Evolutionary conservation across 2,329 filamentous ascomycete genomes (phyloP), one percentile per base, ranked within the genome.

Genomic region (Coleophoma crateriformis): DNA sequence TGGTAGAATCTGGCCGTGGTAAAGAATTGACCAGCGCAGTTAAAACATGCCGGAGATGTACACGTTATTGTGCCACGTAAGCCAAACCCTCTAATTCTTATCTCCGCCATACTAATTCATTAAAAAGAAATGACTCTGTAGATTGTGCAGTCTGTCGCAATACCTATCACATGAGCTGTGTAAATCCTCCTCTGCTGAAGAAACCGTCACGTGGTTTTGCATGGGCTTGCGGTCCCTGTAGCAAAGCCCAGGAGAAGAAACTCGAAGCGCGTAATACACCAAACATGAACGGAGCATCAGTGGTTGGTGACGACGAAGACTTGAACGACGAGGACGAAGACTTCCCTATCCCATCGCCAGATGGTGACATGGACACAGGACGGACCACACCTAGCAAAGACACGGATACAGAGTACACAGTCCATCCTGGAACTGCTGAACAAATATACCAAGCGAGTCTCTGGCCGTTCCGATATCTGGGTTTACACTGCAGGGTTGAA

Each of bases 111-210:
- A 10, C 27, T 27, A 27, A 27, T 27, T 27, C 8, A 10, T 27
- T 27, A 10, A 27, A n/a, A 37, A 95, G 89, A 63, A 87, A 88
- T 67, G 90, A 97, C 71, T 97, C 94, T 37, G 94, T 97, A 20
- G 92, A 97, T 67, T 99, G 94, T 68, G 94, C 92, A 41, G 90
- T 96, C 49, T 99, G 94, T 69, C 82, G 85, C 64, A 85, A 90
- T 67, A 97, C 92, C 13, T 99, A 96, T 71, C 94, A 99, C 73
- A 97, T 99, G 92, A 89, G 91, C 63, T 99, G 94, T 68, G 94
- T 99, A 50, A 86, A 87, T 53, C 94, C 94, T 38, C 90, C 91
- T 35, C 70, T 99, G 54, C 78, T 90, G 47, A 99, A 96, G 69
- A 99, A 99, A 69, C 94, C 94, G 17, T 96, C 92, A 43, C 86